A percentile compares a stretch with the other conserved stretches of the same genome.
Conservation (phyloP, 176 grass and related monocot species). For the Ampelocalamus luodianensis region DNA sequence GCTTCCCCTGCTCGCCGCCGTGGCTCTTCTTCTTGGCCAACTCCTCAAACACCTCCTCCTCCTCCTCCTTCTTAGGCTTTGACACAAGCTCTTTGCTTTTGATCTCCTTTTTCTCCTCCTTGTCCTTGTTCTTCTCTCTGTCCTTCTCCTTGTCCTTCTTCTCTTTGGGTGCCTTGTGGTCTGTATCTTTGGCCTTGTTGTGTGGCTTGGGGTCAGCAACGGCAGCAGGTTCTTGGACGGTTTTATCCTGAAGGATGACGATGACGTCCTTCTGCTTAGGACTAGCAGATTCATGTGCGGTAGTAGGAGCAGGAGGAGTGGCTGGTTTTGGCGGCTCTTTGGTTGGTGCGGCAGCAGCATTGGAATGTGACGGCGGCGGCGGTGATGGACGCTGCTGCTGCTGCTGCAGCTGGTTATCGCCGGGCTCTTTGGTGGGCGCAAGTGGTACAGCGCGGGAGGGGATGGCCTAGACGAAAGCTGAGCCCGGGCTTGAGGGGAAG, state of each 20-base stretch:
- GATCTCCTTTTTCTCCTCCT: not conserved
- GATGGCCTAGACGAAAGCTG: constrained; percentile 23
- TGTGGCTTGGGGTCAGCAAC: not conserved
- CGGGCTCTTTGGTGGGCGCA: constrained; percentile 28
- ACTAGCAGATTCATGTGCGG: not conserved
- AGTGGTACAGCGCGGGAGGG: constrained; percentile 23
- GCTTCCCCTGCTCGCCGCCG: not conserved
- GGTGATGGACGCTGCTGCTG: not conserved
- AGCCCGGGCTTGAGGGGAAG: constrained; percentile 3
- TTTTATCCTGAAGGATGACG: constrained; percentile 11
- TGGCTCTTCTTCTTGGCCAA: not conserved
- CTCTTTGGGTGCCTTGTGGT: not conserved
- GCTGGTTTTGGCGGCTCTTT: not conserved
- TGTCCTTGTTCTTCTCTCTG: no score
- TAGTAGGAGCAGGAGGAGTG: not conserved
- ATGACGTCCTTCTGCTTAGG: constrained; percentile 24
- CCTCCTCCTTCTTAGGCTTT: not conserved
- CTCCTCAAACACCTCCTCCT: constrained; percentile 2
- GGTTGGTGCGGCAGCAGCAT: not conserved
- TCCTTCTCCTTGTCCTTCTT: no score
- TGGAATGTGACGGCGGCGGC: not conserved
- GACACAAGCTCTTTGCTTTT: not conserved
- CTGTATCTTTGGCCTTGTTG: not conserved
- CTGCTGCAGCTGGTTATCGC: no score
- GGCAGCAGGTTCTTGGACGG: not conserved